A percentile compares a stretch with the other conserved stretches of the same genome.
Conservation (phyloP, 345 rosid species). For the Bruguiera sexangula region DNA sequence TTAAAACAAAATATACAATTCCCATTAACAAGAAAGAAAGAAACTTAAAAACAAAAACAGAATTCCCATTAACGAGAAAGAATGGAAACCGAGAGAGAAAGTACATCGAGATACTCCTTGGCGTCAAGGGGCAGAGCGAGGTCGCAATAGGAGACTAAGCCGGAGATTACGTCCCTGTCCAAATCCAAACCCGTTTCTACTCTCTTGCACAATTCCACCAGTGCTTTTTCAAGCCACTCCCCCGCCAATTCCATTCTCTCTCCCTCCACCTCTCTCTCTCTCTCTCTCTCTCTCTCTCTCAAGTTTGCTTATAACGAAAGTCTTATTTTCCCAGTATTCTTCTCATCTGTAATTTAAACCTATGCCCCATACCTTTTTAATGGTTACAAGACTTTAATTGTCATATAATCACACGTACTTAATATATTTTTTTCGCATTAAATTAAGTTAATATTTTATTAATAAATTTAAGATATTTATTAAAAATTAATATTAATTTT, state of each 20-base stretch:
- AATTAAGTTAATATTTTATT: too few species aligned
- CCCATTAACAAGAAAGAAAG: too few species aligned
- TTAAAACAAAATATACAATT: background rate
- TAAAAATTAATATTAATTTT: too few species aligned
- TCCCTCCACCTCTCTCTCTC: constrained; percentile 8
- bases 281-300: background rate
- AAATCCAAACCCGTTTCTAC: constrained; percentile 65
- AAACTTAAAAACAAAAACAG: background rate
- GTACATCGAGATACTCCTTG: constrained; percentile 91
- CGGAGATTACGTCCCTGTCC: constrained; percentile 69
- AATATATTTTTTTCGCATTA: too few species aligned
- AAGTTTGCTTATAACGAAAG: too few species aligned
- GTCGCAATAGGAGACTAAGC: constrained; percentile 86
- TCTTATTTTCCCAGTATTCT: too few species aligned
- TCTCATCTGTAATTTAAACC: too few species aligned
- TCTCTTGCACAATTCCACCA: constrained; percentile 62
- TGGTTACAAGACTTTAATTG: too few species aligned
- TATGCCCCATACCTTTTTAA: too few species aligned
- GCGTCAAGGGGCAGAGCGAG: constrained; percentile 90
- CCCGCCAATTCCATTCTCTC: constrained; percentile 60
- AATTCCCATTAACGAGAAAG: background rate
- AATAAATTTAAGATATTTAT: too few species aligned
- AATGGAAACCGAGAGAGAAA: background rate
- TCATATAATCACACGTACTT: too few species aligned
- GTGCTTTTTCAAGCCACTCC: constrained; percentile 73